Conservation (phyloP, 2,329 filamentous ascomycete genomes). For the Diplodia seriata region DNA sequence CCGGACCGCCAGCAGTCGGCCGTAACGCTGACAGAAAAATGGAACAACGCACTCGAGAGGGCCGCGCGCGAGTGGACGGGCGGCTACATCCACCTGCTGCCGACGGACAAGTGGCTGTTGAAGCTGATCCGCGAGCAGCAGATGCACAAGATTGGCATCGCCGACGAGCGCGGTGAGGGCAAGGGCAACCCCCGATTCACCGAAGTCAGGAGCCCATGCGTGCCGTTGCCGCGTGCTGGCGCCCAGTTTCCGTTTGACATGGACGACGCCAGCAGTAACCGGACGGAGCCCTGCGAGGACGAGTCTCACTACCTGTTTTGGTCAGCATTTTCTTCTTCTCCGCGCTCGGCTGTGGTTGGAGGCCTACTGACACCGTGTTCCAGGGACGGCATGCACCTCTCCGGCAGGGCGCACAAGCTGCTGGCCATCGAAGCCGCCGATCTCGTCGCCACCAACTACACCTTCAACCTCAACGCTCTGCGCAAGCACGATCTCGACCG, state of each 20-base stretch:
- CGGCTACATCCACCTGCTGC: slow-evolving; percentile 44
- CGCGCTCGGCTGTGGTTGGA: slow-evolving; percentile 15
- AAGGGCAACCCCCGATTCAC: slow-evolving; percentile 44
- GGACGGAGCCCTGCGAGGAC: slow-evolving; percentile 41
- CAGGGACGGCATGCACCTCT: slow-evolving; percentile 48
- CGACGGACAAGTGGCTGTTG: slow-evolving; percentile 45
- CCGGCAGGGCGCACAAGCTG: slow-evolving; percentile 45
- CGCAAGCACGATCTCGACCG: slow-evolving; percentile 33
- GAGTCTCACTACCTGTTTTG: slow-evolving; percentile 46
- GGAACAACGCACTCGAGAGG: slow-evolving; percentile 45
- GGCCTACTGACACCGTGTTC: slow-evolving; percentile 28
- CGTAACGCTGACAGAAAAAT: slow-evolving; percentile 45
- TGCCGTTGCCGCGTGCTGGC: slow-evolving; percentile 36
- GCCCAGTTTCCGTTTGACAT: slow-evolving; percentile 31
- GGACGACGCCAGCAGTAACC: slow-evolving; percentile 26
- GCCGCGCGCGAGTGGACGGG: slow-evolving; percentile 42
- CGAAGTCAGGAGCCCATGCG: slow-evolving; percentile 45
- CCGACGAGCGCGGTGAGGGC: slow-evolving; percentile 44
- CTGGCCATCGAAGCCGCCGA: slow-evolving; percentile 46
- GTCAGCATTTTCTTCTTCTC: slow-evolving; percentile 38
- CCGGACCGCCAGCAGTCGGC: slow-evolving; percentile 45
- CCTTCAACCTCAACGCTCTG: slow-evolving; percentile 41
- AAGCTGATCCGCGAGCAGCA: slow-evolving; percentile 45
- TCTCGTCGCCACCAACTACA: slow-evolving; percentile 43
- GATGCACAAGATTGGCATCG: slow-evolving; percentile 42